Percentiles rank a stretch among this genome's conserved stretches.
Conservation (phyloP, 2,329 filamentous ascomycete species). For the Aspergillus sp. region DNA sequence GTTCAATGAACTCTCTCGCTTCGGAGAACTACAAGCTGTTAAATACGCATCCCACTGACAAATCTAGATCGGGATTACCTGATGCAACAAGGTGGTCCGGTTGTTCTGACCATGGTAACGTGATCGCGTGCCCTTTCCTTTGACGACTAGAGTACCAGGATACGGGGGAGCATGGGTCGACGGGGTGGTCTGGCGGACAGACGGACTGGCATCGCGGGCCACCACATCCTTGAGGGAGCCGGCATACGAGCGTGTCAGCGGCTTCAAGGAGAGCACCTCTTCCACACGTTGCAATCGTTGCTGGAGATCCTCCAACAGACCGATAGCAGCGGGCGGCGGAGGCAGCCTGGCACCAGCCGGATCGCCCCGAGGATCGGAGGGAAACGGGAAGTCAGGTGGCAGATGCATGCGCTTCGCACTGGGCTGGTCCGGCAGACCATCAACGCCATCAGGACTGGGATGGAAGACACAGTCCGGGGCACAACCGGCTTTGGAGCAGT, state of each 20-base stretch:
- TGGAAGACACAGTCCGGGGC: slow-evolving; percentile 19
- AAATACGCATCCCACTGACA: not conserved
- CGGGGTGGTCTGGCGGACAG: slow-evolving; percentile 10
- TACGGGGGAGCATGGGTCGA: slow-evolving; percentile 9
- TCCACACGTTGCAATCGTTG: slow-evolving; percentile 23
- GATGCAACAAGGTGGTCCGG: slow-evolving; percentile 21
- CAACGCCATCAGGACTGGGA: slow-evolving; percentile 5
- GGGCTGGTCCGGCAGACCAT: not conserved
- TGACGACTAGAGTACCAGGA: slow-evolving; percentile 22
- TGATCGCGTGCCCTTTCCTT: slow-evolving; percentile 26
- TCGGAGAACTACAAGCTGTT: slow-evolving; percentile 19
- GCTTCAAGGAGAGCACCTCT: slow-evolving; percentile 14
- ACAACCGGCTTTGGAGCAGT: slow-evolving; percentile 24
- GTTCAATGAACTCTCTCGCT: slow-evolving; percentile 25
- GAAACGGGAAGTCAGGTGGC: not conserved
- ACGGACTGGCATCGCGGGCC: not conserved
- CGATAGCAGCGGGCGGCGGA: not conserved
- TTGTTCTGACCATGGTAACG: slow-evolving; percentile 27
- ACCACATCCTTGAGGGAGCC: not conserved
- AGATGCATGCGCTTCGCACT: not conserved
- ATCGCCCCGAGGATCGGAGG: not conserved
- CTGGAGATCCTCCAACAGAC: slow-evolving; percentile 26
- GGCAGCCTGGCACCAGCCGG: not conserved
- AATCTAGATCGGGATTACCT: slow-evolving; percentile 9
- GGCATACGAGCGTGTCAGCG: not conserved